A percentile compares a stretch with the other conserved stretches of the same genome.
These are phyloP conservation scores for Pouteria campechiana DNA, from an alignment of 179 eudicot genomes.

Conservation along the genomic window DNA sequence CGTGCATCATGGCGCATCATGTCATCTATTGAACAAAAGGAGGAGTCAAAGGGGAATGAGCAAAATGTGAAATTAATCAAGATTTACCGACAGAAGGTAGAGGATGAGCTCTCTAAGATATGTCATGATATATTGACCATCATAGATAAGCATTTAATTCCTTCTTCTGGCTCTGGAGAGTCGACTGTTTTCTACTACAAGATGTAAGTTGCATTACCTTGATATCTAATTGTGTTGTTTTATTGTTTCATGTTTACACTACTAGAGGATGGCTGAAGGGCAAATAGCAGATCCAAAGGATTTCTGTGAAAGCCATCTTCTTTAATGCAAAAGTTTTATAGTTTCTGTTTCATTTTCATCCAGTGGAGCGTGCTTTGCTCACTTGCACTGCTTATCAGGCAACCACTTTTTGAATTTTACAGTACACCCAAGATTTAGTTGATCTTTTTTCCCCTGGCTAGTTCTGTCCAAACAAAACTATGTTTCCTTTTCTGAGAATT, in stretches of 20 bases:
- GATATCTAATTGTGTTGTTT: neutral
- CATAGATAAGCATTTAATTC: constrained; percentile 21
- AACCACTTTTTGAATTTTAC: no score
- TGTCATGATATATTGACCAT: constrained; percentile 18
- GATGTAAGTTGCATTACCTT: constrained; percentile 9
- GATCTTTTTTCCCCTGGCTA: no score
- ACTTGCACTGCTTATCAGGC: no score
- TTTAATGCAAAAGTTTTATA: no score
- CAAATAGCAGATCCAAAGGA: no score
- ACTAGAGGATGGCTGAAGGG: no score
- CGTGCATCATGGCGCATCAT: constrained; percentile 40
- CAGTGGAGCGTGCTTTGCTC: no score
- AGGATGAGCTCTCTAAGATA: constrained; percentile 15
- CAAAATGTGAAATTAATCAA: constrained; percentile 19
- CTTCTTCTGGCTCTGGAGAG: constrained; percentile 24
- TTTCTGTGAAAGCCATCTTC: no score
- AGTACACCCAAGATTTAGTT: no score
- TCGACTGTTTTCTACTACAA: constrained; percentile 22
- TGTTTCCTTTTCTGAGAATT: no score
- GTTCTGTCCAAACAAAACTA: no score
- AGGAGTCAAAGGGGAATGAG: constrained; percentile 15
- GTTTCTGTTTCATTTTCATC: no score
- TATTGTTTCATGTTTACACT: neutral
- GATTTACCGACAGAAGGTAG: constrained; percentile 16
- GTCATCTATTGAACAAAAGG: constrained; percentile 36